Evolutionary conservation across 495 filamentous ascomycete species (phyloP).

Genomic region (Patellaria atrata): DNA sequence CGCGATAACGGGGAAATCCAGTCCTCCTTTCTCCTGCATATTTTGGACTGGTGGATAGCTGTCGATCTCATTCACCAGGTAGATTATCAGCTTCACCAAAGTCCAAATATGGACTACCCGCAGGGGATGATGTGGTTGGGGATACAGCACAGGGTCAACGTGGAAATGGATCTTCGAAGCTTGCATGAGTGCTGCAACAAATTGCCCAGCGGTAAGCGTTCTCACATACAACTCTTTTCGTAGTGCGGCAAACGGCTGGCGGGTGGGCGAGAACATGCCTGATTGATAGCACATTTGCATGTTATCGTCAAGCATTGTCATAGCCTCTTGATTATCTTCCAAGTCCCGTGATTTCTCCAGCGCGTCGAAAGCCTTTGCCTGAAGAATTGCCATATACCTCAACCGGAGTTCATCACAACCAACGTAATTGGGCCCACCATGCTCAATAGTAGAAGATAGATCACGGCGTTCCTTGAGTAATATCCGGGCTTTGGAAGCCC

Average conservation of each 20-base stretch:
- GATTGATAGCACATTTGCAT: conserved; percentile 11
- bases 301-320: conserved; percentile 9
- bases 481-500: conserved; percentile 8
- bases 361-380: conserved; percentile 10
- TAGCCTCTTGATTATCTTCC: conserved; percentile 7
- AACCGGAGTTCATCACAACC: conserved; percentile 8
- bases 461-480: conserved; percentile 3
- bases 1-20: conserved; percentile 21
- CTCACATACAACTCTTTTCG: conserved; percentile 22
- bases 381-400: conserved; percentile 13
- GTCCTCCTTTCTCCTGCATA: conserved; percentile 6
- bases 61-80: conserved; percentile 12
- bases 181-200: conserved; percentile 10
- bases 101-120: conserved; percentile 26
- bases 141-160: conserved; percentile 24
- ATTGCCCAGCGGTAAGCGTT: conserved; percentile 9
- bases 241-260: conserved; percentile 20
- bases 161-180: conserved; percentile 19
- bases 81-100: conserved; percentile 21
- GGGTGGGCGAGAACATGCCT: conserved; percentile 14
- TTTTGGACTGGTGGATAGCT: conserved; percentile 2
- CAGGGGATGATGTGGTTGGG: conserved; percentile 23
- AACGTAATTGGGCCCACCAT: conserved; percentile 6
- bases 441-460: neutral
- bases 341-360: conserved; percentile 5